Base-by-base conservation (phyloP, 257 asterid genomes). In the Salvia hispanica region DNA sequence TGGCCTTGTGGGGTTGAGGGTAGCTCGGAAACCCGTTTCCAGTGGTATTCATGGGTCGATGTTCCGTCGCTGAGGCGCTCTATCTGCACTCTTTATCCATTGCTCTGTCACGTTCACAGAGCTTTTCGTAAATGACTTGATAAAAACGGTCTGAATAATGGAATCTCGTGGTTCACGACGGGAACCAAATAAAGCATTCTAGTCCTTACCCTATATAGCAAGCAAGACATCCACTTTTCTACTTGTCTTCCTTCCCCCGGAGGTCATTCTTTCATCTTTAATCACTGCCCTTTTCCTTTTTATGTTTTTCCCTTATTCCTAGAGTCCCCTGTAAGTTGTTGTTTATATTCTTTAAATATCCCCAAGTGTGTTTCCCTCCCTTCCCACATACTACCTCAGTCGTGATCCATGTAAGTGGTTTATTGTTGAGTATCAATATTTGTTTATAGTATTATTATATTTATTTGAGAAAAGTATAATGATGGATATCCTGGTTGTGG, bases 221-320 rank as follows among this genome's bases (percentile, higher is more conserved):
- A 69, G 69, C 72, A 69, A 57, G 73, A 15, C 28, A 14, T 15
- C 46, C 28, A 36, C 11, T 40, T 14, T 44, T 70, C 21, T 71
- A 36, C 48, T 54, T 42, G 52, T 7, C 74, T 59, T 51, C 51
- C 7, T 12, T 25, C 21, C 21, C 21, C 8, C 6, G 57, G 65
- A 55, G 45, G 62, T 47, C n/a, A 50, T 72, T 75, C 72, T 62
- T 45, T 51, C 11, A 60, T 72, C 72, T 46, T 34, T 55, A 11
- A 51, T 4, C 14, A 4, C 14, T 25, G 6, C 44, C 25, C 15
- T 58, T 58, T 59, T 64, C 50, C 43, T 25, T 28, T 52, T 65
- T 50, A n/a, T 36, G 7, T 7, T 16, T 53, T 47, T 15, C 0
- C 42, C 9, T 34, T 71, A 67, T 76, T 66, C 74, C 57, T 60